Base-by-base conservation (phyloP, 129 eudicot genomes). In the Flaveria robusta region DNA sequence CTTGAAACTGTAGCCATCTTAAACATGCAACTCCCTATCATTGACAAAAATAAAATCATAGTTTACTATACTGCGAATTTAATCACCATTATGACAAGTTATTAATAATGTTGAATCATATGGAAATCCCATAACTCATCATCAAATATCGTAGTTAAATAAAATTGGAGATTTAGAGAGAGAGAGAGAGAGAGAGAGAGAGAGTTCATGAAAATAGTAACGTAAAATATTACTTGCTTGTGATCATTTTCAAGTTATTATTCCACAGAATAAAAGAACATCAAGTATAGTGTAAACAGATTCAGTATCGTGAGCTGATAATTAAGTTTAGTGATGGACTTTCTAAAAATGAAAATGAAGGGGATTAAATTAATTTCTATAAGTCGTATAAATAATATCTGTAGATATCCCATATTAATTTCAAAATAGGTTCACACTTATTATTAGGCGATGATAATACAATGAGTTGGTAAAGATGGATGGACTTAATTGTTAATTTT, bases 391-490 rank as follows among this genome's bases (percentile, higher is more conserved):
- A 26, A 27, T 26, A 15, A 64, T 15, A 29, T 64, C 46, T 31
- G 0, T 7, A 26, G 16, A 15, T 10, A 16, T 18, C 20, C 14
- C 0, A 3, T 19, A 46, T 67, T 67, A 19, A 41, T 67, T 67
- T 42, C 34, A 42, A 67, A 56, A 56, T 20, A 56, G 14, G 15
- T 56, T 46, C 31, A 18, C 72, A 41, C 51, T 67, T 67, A 51
- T 51, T 51, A 2, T 15, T 26, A 7, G 6, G 29, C 31, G 37
- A 13, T 29, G 43, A 22, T 2, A 34, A 34, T 66, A 18, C n/a
- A 67, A 67, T 9, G 34, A 67, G 31, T 67, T 67, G 72, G 72
- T 19, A 41, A 67, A 19, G 72, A 39, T 46, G 6, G n/a, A 67
- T 46, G 43, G 7, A 67, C 43, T 63, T 6, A 63, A 56, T n/a